These are phyloP conservation scores for Fusarium torulosum DNA, from an alignment of 2,329 filamentous ascomycete genomes.

Conservation along the genomic window DNA sequence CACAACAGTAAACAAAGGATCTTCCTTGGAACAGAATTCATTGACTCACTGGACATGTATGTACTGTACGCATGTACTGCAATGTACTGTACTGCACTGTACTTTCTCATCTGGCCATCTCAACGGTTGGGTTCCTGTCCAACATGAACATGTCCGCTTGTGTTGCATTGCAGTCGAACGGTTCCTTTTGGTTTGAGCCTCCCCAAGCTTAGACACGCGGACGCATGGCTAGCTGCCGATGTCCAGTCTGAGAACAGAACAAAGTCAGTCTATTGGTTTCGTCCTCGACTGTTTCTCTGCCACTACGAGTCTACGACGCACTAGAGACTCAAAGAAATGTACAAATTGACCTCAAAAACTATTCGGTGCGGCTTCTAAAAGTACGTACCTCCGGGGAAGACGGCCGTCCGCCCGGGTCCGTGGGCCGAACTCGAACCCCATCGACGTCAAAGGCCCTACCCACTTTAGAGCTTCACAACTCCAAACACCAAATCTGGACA, in stretches of 20 bases:
- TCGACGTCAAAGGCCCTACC: slow-evolving; percentile 29
- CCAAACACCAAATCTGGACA: slow-evolving; percentile 29
- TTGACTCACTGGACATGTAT: background rate
- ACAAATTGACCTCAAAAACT: slow-evolving; percentile 2
- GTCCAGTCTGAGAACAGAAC: slow-evolving; percentile 17
- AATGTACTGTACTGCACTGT: background rate
- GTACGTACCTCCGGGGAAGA: slow-evolving; percentile 39
- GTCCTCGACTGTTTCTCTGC: slow-evolving; percentile 6
- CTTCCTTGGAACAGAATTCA: background rate
- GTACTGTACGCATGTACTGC: background rate
- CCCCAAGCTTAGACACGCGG: slow-evolving; percentile 32
- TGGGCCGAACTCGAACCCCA: slow-evolving; percentile 28
- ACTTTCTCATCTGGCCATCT: slow-evolving; percentile 1
- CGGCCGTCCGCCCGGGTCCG: slow-evolving; percentile 25
- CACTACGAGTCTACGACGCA: slow-evolving; percentile 4
- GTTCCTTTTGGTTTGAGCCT: slow-evolving; percentile 18
- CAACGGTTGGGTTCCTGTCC: slow-evolving; percentile 16
- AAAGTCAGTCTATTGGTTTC: slow-evolving; percentile 21
- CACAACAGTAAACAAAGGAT: slow-evolving; percentile 11
- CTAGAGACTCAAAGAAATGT: background rate
- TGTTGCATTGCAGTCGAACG: slow-evolving; percentile 42
- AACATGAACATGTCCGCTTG: slow-evolving; percentile 21
- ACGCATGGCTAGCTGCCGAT: slow-evolving; percentile 40
- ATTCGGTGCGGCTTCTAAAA: slow-evolving; percentile 27
- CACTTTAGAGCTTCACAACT: slow-evolving; percentile 37